Base-by-base conservation (phyloP, 2,329 filamentous ascomycete genomes). In the Arthrobotrys megalospora region DNA sequence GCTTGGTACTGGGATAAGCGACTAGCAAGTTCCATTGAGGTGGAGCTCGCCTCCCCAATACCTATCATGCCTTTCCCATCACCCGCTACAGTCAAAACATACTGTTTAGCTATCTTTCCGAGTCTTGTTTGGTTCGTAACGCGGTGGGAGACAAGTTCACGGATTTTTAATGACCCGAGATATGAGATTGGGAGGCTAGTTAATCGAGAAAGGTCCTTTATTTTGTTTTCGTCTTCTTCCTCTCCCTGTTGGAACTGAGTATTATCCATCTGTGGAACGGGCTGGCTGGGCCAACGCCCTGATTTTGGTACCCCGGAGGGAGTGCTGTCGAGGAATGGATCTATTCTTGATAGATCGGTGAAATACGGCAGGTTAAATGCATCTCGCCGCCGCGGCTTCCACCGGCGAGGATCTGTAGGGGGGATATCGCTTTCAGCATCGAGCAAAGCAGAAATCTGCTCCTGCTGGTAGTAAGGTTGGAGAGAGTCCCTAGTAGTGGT, bases 71-170 rank as follows among this genome's bases (percentile, higher is more conserved):
- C 96, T 81, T 96, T 89, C 75, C 90, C 89, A 85, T 98, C 97
- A 65, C 96, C 96, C 5, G 94, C 94, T 81, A 97, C 90, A 47
- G 90, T 90, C 79, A 98, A 86, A 81, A 90, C 88, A 82, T 95
- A 96, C 47, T 88, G 82, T 84, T 91, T 93, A 81, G 88, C 88
- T 76, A 99, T 91, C 88, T 98, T 99, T 83, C 96, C 96, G 85
- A 99, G 90, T 86, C 95, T 92, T 21, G 96, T 98, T 88, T 98
- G 95, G 86, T 99, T 98, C 80, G 89, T 87, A 76, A 99, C 96
- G 47, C 85, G 85, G 82, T 95, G 92, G 3, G 83, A 83, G 55
- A 97, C 92, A 55, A 99, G 86, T 58, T 88, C 87, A 88, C 96
- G 97, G 80, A 89, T 86, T 73, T 89, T 87, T 76, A 97, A 85